phyloP scores from a whole-genome alignment of 345 rosid genomes.

The Acer negundo region DNA sequence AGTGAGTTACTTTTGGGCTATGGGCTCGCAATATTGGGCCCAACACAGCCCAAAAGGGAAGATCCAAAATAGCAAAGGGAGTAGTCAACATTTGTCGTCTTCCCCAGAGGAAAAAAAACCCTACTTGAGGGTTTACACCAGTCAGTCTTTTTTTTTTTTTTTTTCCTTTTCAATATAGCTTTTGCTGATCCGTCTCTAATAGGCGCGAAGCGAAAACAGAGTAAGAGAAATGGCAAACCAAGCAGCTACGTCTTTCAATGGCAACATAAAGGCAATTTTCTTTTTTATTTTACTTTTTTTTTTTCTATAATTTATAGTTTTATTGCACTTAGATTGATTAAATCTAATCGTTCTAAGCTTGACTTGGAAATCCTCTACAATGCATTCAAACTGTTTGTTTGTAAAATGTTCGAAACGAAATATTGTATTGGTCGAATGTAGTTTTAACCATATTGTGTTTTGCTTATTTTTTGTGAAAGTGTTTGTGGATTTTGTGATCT shows the following conservation, averaged over 20 bases:
- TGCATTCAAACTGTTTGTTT: constrained; percentile 41
- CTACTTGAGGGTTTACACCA: neutral
- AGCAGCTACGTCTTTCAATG: constrained; percentile 50
- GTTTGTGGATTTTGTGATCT: neutral
- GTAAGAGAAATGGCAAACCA: constrained; percentile 49
- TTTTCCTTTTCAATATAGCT: neutral
- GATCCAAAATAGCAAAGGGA: too few relatives aligned
- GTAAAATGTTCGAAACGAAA: constrained; percentile 21
- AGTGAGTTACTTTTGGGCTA: neutral
- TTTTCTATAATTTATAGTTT: too few relatives aligned
- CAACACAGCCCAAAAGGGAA: neutral
- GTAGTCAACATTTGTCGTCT: neutral
- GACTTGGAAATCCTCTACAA: neutral
- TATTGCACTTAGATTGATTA: neutral
- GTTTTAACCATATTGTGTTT: neutral
- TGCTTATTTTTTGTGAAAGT: neutral
- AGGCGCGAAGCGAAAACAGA: neutral
- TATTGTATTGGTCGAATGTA: neutral
- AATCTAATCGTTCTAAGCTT: neutral
- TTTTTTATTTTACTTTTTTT: neutral
- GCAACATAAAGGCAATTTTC: constrained; percentile 50
- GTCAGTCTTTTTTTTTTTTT: neutral
- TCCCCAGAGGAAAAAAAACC: neutral
- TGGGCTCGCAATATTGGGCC: neutral
- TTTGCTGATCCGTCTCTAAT: neutral